A percentile compares a stretch with the other conserved stretches of the same genome.
phyloP scores from a whole-genome alignment of 176 grass and related monocot species.

The Elaeis guineensis region DNA sequence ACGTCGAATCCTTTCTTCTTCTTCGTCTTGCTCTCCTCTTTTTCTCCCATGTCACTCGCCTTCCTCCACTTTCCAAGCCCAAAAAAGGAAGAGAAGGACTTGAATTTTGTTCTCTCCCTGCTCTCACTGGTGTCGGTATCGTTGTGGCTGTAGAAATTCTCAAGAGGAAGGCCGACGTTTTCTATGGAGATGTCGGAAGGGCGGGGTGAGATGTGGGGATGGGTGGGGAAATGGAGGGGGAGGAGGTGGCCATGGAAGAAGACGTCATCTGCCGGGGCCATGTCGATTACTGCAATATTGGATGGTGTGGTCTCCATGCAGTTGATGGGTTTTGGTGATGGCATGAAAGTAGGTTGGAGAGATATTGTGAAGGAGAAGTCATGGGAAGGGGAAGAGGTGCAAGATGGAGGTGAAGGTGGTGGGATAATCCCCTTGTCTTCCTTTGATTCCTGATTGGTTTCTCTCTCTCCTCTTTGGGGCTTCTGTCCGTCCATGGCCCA shows the following conservation, averaged over 20 bases:
- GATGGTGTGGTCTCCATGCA: neutral
- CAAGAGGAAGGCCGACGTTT: too few species aligned
- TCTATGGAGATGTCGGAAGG: conserved; percentile 19
- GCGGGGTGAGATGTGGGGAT: neutral
- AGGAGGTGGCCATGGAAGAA: conserved; percentile 20
- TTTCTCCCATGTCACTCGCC: conserved; percentile 19
- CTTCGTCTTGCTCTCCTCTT: conserved; percentile 3
- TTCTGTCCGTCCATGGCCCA: conserved; percentile 37
- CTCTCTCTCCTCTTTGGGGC: conserved; percentile 7
- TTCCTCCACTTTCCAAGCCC: conserved; percentile 32
- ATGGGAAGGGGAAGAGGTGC: conserved; percentile 34
- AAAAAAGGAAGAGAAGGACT: conserved; percentile 46
- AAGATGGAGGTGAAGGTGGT: conserved; percentile 6
- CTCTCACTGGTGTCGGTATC: neutral
- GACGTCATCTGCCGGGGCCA: conserved; percentile 4
- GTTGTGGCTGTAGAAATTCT: conserved; percentile 25
- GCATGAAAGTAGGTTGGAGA: neutral
- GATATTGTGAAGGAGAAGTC: conserved; percentile 48
- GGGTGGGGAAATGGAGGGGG: conserved; percentile 10
- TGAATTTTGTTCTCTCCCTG: conserved; percentile 30
- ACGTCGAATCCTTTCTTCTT: conserved; percentile 41
- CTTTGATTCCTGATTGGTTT: neutral
- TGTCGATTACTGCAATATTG: conserved; percentile 7
- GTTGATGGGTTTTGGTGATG: neutral
- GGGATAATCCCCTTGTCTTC: conserved; percentile 11